phyloP scores from a whole-genome alignment of 2,329 filamentous ascomycete genomes.

The Laburnicola sp. region DNA sequence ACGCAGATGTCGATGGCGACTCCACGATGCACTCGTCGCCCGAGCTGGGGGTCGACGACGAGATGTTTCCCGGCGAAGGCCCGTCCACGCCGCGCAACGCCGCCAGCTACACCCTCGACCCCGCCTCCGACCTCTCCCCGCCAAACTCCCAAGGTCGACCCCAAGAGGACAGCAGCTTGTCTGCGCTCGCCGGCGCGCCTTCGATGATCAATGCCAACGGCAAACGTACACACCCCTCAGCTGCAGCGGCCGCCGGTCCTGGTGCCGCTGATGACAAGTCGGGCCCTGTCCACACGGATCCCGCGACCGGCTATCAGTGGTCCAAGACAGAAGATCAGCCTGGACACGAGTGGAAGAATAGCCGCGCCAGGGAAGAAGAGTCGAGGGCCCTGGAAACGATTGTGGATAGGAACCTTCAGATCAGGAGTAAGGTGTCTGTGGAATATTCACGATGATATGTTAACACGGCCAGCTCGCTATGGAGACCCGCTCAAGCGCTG shows the following conservation, averaged over 20 bases:
- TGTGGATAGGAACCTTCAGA: conserved; percentile 39
- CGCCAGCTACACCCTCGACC: conserved; percentile 29
- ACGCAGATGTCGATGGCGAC: conserved; percentile 57
- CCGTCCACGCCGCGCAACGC: conserved; percentile 49
- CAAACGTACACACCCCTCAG: conserved; percentile 34
- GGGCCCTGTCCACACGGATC: conserved; percentile 24
- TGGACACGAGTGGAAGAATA: conserved; percentile 45
- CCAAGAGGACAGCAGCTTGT: conserved; percentile 25
- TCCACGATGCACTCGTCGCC: conserved; percentile 58
- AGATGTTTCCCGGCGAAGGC: conserved; percentile 51
- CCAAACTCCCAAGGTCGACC: conserved; percentile 55
- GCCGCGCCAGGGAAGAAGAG: conserved; percentile 42
- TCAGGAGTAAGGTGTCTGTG: conserved; percentile 30
- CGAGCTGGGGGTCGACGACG: conserved; percentile 39
- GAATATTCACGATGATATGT: neutral
- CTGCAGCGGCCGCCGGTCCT: conserved; percentile 6
- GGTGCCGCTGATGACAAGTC: conserved; percentile 13
- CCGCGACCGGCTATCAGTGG: conserved; percentile 45
- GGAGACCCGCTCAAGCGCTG: conserved; percentile 42
- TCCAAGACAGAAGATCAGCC: conserved; percentile 42
- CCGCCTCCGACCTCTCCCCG: conserved; percentile 56
- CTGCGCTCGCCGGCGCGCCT: conserved; percentile 21
- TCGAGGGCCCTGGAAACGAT: conserved; percentile 40
- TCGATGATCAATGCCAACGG: conserved; percentile 43
- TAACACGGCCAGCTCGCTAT: conserved; percentile 35